Evolutionary conservation across 805 yeast species (phyloP), one percentile per base, ranked within the genome.

Genomic region (Isabelozyma pseudorhagii): DNA sequence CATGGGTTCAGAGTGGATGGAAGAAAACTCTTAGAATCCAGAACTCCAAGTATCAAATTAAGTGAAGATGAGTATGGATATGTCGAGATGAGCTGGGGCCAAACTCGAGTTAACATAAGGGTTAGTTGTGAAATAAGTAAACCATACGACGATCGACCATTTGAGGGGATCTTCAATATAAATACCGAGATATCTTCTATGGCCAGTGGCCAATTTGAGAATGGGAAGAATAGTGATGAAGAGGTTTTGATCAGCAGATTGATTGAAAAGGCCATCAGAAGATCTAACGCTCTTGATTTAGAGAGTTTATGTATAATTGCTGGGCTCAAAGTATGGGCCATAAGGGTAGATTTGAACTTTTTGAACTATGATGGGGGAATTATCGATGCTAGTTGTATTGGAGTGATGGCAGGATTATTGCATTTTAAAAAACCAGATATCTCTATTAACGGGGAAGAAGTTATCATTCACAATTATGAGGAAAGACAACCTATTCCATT

Each of bases 281-380:
- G 97, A 62, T 87, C 97, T 1, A 88, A 88, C 53, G 96, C 98
- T 0, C 71, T 94, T 42, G 99, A 94, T 67, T 77, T 93, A 40
- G 99, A 94, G 65, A 82, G 89, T 45, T 70, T 94, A 42, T 93
- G 98, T 70, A 89, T 94, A 42, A 81, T 88, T 18, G 96, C 97
- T 0, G 98, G 97, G 2, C 79, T 83, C 47, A 85, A 89, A 55
- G 91, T 96, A 62, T 94, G 99, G 99, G 78, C 84, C 49, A 75
- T 94, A 10, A 79, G 96, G 50, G 97, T 96, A 0, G 97, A 92
- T 62, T 82, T 94, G 14, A 96, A 91, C 61, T 88, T 89, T 59
- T 69, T 94, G 50, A 87, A 91, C 63, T 90, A 83, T 61, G 99
- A 94, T 67, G 99, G 99, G 40, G 96, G 96, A 15, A 79, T 94